A percentile compares a stretch with the other conserved stretches of the same genome.
Evolutionary conservation across 768 basidiomycete genomes (phyloP).

Genomic region (Suillus brevipes): DNA sequence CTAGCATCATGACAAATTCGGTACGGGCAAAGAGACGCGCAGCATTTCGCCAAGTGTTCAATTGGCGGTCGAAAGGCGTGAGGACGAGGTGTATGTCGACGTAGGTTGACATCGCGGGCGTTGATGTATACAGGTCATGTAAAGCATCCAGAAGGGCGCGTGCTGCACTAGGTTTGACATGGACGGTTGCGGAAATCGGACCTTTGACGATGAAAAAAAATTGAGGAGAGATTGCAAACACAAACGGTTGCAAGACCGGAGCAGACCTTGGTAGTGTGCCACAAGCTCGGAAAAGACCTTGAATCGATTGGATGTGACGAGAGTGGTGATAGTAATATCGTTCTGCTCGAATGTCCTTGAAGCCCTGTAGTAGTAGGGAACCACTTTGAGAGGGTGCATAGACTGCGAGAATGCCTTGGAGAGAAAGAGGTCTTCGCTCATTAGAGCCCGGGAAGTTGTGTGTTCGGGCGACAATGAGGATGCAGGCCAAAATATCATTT

Average conservation of each 20-base stretch:
- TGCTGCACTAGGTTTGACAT: slow-evolving; percentile 49
- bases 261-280: slow-evolving; percentile 71
- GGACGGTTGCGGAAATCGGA: slow-evolving; percentile 82
- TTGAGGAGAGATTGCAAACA: neutral
- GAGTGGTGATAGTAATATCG: slow-evolving; percentile 84
- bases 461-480: neutral
- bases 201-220: slow-evolving; percentile 41
- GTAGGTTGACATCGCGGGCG: slow-evolving; percentile 60
- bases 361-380: slow-evolving; percentile 82
- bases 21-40: slow-evolving; percentile 84
- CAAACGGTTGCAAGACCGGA: neutral
- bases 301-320: slow-evolving; percentile 80
- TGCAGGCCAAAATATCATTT: slow-evolving; percentile 24
- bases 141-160: slow-evolving; percentile 60
- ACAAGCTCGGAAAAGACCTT: slow-evolving; percentile 71
- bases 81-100: slow-evolving; percentile 88
- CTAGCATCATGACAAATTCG: slow-evolving; percentile 86
- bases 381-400: slow-evolving; percentile 72
- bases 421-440: slow-evolving; percentile 54
- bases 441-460: slow-evolving; percentile 10
- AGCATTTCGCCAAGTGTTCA: slow-evolving; percentile 89
- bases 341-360: slow-evolving; percentile 52
- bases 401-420: slow-evolving; percentile 70
- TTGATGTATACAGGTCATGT: slow-evolving; percentile 65
- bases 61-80: slow-evolving; percentile 78